Percentiles rank a stretch among this genome's conserved stretches.
Conservation (phyloP, 2,329 filamentous ascomycete species). For the Apiospora pterosperma region DNA sequence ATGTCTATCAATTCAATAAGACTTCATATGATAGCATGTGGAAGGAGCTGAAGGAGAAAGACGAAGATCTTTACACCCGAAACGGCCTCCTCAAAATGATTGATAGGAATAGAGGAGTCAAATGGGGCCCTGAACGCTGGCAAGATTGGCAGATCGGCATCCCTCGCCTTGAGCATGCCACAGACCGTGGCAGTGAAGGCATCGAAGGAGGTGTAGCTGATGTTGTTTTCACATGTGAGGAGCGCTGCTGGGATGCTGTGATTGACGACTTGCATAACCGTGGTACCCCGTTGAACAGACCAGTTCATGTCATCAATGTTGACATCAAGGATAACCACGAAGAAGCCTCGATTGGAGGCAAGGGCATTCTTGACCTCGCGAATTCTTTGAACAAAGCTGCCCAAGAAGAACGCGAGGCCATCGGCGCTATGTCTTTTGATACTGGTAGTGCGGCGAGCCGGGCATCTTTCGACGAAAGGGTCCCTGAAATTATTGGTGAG, state of each 20-base stretch:
- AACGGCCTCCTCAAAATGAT: conserved; percentile 97
- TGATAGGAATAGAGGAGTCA: conserved; percentile 84
- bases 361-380: conserved; percentile 88
- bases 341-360: conserved; percentile 85
- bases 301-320: conserved; percentile 96
- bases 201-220: conserved; percentile 89
- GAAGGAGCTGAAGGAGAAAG: conserved; percentile 82
- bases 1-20: conserved; percentile 97
- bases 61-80: conserved; percentile 79
- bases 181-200: conserved; percentile 74
- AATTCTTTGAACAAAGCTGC: conserved; percentile 80
- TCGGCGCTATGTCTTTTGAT: conserved; percentile 66
- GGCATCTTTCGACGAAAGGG: conserved; percentile 82
- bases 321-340: conserved; percentile 99
- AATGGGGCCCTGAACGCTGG: conserved; percentile 95
- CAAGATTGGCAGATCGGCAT: conserved; percentile 93
- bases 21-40: conserved; percentile 96
- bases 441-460: conserved; percentile 64
- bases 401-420: conserved; percentile 66
- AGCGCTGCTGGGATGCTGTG: conserved; percentile 97
- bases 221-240: conserved; percentile 94
- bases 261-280: conserved; percentile 88
- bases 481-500: conserved; percentile 83
- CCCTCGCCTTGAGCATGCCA: conserved; percentile 72
- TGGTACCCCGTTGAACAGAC: conserved; percentile 81